Conservation (phyloP, 805 yeast species). For the Starmera pachycereana region DNA sequence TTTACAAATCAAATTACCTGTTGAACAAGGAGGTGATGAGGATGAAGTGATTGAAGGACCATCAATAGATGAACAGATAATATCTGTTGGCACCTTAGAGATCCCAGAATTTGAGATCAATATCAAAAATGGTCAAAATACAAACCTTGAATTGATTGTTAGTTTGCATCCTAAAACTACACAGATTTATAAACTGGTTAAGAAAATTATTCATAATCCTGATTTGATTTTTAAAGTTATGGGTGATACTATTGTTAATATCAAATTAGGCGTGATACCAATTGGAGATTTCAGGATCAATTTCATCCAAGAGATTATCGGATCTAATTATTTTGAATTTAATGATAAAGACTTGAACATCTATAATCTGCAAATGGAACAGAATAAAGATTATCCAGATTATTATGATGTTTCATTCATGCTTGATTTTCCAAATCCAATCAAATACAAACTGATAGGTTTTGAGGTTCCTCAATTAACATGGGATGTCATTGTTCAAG, state of each 20-base stretch:
- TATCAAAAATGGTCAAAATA: slow-evolving; percentile 18
- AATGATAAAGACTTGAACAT: slow-evolving; percentile 14
- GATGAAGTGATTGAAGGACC: no score
- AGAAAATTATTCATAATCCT: slow-evolving; percentile 21
- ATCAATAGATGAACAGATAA: slow-evolving; percentile 12
- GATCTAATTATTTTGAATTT: slow-evolving; percentile 13
- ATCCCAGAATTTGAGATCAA: slow-evolving; percentile 24
- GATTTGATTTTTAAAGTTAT: slow-evolving; percentile 21
- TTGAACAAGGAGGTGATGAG: no score
- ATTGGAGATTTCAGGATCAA: slow-evolving; percentile 21
- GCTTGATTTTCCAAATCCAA: slow-evolving; percentile 14
- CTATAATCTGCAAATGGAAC: slow-evolving; percentile 12
- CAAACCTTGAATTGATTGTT: slow-evolving; percentile 19
- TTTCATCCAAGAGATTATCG: slow-evolving; percentile 20
- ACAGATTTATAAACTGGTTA: slow-evolving; percentile 24
- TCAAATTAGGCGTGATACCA: slow-evolving; percentile 25
- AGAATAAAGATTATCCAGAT: slow-evolving; percentile 7
- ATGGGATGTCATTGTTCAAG: slow-evolving; percentile 28
- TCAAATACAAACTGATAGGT: slow-evolving; percentile 11
- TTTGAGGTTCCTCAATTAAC: slow-evolving; percentile 23
- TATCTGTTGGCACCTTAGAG: slow-evolving; percentile 22
- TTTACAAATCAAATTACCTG: slow-evolving; percentile 11
- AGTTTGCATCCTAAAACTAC: slow-evolving; percentile 23
- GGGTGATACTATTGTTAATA: slow-evolving; percentile 24
- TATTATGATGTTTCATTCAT: slow-evolving; percentile 18